A percentile compares a stretch with the other conserved stretches of the same genome.
Conservation (phyloP, 257 asterid species). For the Gynochthodes officinalis region DNA sequence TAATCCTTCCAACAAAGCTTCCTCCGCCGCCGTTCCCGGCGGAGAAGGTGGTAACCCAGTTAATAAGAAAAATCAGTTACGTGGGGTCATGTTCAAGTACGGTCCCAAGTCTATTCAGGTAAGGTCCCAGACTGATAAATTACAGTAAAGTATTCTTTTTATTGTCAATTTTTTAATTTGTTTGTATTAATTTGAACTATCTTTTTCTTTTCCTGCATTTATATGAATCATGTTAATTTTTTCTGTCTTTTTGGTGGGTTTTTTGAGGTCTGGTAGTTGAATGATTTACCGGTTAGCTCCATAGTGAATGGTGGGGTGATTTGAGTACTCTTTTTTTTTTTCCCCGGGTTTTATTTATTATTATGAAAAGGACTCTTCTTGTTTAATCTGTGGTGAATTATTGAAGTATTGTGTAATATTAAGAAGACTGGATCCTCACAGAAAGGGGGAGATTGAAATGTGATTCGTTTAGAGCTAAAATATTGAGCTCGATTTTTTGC, state of each 20-base stretch:
- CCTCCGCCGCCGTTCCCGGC: slow-evolving; percentile 35
- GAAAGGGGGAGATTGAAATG: neutral
- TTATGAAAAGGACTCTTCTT: neutral
- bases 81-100: slow-evolving; percentile 85
- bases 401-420: neutral
- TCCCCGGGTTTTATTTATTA: neutral
- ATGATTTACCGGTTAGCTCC: neutral
- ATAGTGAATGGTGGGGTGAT: neutral
- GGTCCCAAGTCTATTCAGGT: slow-evolving; percentile 85
- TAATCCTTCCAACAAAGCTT: slow-evolving; percentile 21
- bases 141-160: neutral
- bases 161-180: neutral
- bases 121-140: neutral
- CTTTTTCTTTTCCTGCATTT: too few species aligned
- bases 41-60: slow-evolving; percentile 49
- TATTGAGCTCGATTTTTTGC: neutral
- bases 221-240: neutral
- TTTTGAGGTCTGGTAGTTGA: neutral
- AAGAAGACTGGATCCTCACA: neutral
- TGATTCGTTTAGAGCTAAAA: neutral
- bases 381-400: neutral
- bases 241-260: neutral
- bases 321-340: neutral
- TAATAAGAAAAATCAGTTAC: slow-evolving; percentile 66
- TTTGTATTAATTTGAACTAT: neutral